These are phyloP conservation scores for Elaeis oleifera DNA, from an alignment of 202 grass and related monocot species.

Conservation along the genomic window DNA sequence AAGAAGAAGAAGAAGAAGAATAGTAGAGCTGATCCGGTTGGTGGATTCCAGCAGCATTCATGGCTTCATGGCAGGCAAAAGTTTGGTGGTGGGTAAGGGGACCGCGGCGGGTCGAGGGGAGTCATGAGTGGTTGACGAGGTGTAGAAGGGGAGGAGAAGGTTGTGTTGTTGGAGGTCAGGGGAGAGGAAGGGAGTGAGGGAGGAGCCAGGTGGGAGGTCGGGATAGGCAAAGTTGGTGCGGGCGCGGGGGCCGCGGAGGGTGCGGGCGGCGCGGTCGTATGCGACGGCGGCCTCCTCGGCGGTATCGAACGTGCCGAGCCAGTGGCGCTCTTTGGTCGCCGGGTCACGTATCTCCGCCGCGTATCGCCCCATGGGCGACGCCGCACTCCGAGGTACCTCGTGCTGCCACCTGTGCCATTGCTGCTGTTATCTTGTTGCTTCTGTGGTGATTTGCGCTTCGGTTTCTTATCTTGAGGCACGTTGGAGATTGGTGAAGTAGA, in stretches of 20 bases:
- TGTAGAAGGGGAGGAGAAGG: conserved; percentile 30
- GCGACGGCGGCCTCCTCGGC: conserved; percentile 94
- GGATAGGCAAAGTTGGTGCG: conserved; percentile 98
- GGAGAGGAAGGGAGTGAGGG: conserved; percentile 93
- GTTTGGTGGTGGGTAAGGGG: conserved; percentile 4
- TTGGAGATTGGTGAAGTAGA: conserved; percentile 13
- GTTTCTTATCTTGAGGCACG: conserved; percentile 33
- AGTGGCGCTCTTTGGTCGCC: conserved; percentile 95
- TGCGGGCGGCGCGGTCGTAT: conserved; percentile 85
- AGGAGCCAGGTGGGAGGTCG: conserved; percentile 86
- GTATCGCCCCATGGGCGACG: conserved; percentile 85
- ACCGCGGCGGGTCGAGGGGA: conserved; percentile 1
- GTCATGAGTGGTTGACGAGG: conserved; percentile 16
- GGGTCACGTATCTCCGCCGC: conserved; percentile 98
- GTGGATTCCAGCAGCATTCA: neutral
- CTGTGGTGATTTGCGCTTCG: conserved; percentile 29
- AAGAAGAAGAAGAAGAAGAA: no score
- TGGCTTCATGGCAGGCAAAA: conserved; percentile 6
- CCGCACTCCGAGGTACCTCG: conserved; percentile 69
- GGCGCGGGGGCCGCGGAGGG: conserved; percentile 64
- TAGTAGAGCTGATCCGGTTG: neutral
- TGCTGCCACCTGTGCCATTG: conserved; percentile 6
- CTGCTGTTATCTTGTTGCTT: conserved; percentile 15
- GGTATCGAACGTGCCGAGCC: conserved; percentile 95
- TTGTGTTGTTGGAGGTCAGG: conserved; percentile 52